phyloP scores from a whole-genome alignment of 139 green algal species.

The Closterium sp. region DNA sequence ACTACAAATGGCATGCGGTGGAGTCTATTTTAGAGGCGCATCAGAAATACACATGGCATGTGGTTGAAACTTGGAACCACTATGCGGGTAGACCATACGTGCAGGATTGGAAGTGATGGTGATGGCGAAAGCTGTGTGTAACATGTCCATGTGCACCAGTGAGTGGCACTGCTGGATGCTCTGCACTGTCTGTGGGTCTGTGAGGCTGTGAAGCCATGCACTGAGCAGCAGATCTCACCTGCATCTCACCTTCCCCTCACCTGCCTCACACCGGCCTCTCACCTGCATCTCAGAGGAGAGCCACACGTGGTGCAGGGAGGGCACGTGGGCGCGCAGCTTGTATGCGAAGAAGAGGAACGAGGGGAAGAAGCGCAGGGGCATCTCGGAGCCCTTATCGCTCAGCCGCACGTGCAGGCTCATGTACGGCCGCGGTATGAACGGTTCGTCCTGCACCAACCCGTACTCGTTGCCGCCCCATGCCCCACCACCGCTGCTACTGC shows the following conservation, averaged over 20 bases:
- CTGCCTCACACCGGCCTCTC: background rate
- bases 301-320: slow-evolving; percentile 1
- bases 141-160: too few relatives aligned
- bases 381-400: slow-evolving; percentile 23
- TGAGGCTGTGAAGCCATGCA: too few relatives aligned
- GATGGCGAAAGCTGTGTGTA: too few relatives aligned
- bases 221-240: too few relatives aligned
- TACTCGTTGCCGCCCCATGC: background rate
- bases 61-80: background rate
- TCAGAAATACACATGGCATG: too few relatives aligned
- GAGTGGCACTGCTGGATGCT: too few relatives aligned
- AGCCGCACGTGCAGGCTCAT: slow-evolving; percentile 9
- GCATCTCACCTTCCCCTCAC: background rate
- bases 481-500: background rate
- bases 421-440: slow-evolving; percentile 10
- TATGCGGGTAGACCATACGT: background rate
- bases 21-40: too few relatives aligned
- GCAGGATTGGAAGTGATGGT: background rate
- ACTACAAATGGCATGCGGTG: too few relatives aligned
- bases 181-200: too few relatives aligned
- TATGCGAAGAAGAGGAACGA: slow-evolving; percentile 9
- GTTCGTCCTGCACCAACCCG: background rate
- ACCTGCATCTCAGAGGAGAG: slow-evolving; percentile 26
- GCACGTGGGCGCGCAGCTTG: background rate
- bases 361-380: slow-evolving; percentile 12